Evolutionary conservation across 129 eudicot species (phyloP).

Genomic region (Saussurea involucrata): DNA sequence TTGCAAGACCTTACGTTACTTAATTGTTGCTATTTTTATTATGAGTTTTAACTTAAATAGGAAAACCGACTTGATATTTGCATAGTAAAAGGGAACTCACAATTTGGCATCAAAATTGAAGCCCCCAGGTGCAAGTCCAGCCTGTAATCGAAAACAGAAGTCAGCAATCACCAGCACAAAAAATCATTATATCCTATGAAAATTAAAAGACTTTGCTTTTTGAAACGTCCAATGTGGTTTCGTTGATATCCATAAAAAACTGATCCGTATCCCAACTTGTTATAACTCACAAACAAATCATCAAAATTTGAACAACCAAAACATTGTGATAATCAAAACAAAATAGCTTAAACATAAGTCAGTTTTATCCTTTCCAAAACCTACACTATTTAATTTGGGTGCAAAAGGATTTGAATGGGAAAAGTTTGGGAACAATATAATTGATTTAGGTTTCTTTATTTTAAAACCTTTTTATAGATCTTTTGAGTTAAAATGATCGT

Average conservation of each 20-base stretch:
- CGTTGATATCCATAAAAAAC: constrained; percentile 81
- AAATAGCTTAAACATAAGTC: no score
- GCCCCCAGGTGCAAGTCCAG: constrained; percentile 97
- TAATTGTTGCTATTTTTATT: not conserved
- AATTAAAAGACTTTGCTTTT: not conserved
- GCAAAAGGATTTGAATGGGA: no score
- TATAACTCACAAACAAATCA: not conserved
- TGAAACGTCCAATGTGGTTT: constrained; percentile 55
- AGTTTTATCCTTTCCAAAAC: no score
- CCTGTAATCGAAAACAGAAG: constrained; percentile 44
- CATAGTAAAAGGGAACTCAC: constrained; percentile 54
- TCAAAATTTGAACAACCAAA: constrained; percentile 4
- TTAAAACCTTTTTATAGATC: no score
- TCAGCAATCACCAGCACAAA: not conserved
- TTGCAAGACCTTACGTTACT: not conserved
- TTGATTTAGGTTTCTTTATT: no score
- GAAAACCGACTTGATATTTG: no score
- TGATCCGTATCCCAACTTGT: constrained; percentile 99
- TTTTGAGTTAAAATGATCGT: no score
- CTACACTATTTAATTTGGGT: no score
- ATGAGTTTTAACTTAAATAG: not conserved
- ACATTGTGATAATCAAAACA: not conserved
- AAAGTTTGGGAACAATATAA: no score
- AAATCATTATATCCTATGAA: not conserved
- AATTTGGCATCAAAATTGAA: constrained; percentile 98